Percentiles rank a stretch among this genome's conserved stretches.
Conservation (phyloP, 495 filamentous ascomycete species). For the Penicillium argentinense region DNA sequence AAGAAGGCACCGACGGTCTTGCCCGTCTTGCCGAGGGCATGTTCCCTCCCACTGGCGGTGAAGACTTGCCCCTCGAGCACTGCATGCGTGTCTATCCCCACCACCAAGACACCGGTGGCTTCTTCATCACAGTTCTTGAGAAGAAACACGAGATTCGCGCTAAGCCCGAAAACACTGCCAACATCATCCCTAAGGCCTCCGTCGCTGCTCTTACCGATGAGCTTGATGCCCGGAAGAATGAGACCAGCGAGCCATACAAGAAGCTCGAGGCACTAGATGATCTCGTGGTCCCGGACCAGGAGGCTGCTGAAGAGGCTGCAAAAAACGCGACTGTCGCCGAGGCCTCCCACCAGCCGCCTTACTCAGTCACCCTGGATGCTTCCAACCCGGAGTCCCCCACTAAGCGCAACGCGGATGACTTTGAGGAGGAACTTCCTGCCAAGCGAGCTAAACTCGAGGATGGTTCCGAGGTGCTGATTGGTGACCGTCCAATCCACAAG, state of each 20-base stretch:
- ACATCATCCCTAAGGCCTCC: slow-evolving; percentile 51
- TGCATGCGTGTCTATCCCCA: slow-evolving; percentile 95
- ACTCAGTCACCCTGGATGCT: slow-evolving; percentile 34
- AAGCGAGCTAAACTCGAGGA: slow-evolving; percentile 50
- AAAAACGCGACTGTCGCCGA: slow-evolving; percentile 48
- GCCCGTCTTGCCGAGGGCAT: slow-evolving; percentile 71
- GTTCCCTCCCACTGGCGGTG: slow-evolving; percentile 70
- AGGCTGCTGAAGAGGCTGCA: slow-evolving; percentile 34
- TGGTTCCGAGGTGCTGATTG: slow-evolving; percentile 44
- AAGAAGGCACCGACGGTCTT: slow-evolving; percentile 55
- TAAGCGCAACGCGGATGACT: slow-evolving; percentile 42
- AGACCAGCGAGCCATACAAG: slow-evolving; percentile 35
- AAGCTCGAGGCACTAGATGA: slow-evolving; percentile 54
- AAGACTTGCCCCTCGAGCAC: slow-evolving; percentile 72
- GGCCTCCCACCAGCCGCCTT: slow-evolving; percentile 40
- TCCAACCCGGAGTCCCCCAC: slow-evolving; percentile 19
- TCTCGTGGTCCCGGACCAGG: slow-evolving; percentile 37
- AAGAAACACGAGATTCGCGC: slow-evolving; percentile 87
- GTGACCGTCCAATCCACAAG: slow-evolving; percentile 50
- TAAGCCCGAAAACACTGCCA: slow-evolving; percentile 68
- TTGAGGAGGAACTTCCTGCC: slow-evolving; percentile 43
- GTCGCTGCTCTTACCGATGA: slow-evolving; percentile 57
- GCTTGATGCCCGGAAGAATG: slow-evolving; percentile 49
- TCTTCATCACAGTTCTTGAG: slow-evolving; percentile 94
- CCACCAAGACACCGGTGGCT: slow-evolving; percentile 91